Conservation (phyloP, 495 filamentous ascomycete genomes). For the Neohortaea acidophila region DNA sequence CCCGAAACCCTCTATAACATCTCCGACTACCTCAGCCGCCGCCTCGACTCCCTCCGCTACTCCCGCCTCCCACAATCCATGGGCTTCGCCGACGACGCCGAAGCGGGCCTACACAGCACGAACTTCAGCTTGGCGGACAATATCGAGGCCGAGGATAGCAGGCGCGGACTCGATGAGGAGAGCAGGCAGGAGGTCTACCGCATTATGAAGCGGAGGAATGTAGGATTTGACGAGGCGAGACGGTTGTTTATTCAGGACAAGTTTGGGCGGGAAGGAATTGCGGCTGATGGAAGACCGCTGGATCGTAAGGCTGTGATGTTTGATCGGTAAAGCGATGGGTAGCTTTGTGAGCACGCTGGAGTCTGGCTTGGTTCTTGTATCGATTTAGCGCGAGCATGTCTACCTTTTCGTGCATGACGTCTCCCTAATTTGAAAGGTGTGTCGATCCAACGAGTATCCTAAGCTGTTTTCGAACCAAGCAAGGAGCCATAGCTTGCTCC, state of each 20-base stretch:
- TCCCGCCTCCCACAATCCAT: constrained; percentile 45
- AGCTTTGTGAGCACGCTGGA: too few species aligned
- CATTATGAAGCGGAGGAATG: constrained; percentile 68
- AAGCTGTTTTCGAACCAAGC: too few species aligned
- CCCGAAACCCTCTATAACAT: constrained; percentile 29
- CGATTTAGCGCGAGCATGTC: too few species aligned
- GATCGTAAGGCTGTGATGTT: constrained; percentile 95
- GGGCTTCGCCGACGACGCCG: constrained; percentile 62
- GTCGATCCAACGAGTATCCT: too few species aligned
- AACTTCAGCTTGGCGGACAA: constrained; percentile 72
- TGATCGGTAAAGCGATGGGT: too few species aligned
- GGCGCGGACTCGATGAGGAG: constrained; percentile 62
- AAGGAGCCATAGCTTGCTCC: too few species aligned
- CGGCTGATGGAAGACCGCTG: constrained; percentile 67
- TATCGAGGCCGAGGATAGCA: constrained; percentile 55
- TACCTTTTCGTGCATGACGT: too few species aligned
- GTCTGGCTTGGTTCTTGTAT: too few species aligned
- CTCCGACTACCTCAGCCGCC: constrained; percentile 9
- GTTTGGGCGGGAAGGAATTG: constrained; percentile 77
- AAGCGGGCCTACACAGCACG: constrained; percentile 65
- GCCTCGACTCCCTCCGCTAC: constrained; percentile 41
- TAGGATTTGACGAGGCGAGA: constrained; percentile 84
- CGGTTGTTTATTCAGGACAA: constrained; percentile 66
- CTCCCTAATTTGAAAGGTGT: too few species aligned
- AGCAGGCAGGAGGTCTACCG: constrained; percentile 65